Conservation (phyloP, 768 basidiomycete species). For the Rhizopogon salebrosus region DNA sequence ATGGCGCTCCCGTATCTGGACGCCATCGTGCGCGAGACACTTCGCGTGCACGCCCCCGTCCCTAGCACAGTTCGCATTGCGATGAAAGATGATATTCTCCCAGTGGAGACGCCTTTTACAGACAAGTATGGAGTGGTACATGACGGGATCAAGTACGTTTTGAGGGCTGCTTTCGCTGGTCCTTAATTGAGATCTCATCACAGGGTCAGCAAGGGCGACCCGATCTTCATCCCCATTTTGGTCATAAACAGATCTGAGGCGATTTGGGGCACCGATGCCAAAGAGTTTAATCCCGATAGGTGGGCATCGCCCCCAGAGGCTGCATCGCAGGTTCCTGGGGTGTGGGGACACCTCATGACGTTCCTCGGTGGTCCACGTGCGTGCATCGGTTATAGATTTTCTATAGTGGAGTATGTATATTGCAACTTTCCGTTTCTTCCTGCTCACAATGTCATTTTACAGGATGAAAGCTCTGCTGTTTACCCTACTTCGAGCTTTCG, state of each 20-base stretch:
- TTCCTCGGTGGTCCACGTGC: slow-evolving; percentile 63
- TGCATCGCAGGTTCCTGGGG: slow-evolving; percentile 44
- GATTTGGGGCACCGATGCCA: slow-evolving; percentile 61
- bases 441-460: neutral
- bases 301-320: slow-evolving; percentile 48
- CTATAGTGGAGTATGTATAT: slow-evolving; percentile 48
- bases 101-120: slow-evolving; percentile 40
- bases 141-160: slow-evolving; percentile 33
- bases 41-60: slow-evolving; percentile 54
- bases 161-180: neutral
- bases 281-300: slow-evolving; percentile 63
- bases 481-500: slow-evolving; percentile 44
- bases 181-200: neutral
- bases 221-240: slow-evolving; percentile 46
- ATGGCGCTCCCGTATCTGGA: slow-evolving; percentile 68
- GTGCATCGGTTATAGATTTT: slow-evolving; percentile 66
- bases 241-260: slow-evolving; percentile 45
- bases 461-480: slow-evolving; percentile 44
- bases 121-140: slow-evolving; percentile 39
- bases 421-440: neutral
- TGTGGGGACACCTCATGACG: slow-evolving; percentile 54
- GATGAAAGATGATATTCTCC: slow-evolving; percentile 48
- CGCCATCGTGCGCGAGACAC: slow-evolving; percentile 51
- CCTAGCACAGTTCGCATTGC: slow-evolving; percentile 38
- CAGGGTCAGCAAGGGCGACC: slow-evolving; percentile 42